phyloP scores from a whole-genome alignment of 257 asterid genomes.

The Eustoma russellianum region DNA sequence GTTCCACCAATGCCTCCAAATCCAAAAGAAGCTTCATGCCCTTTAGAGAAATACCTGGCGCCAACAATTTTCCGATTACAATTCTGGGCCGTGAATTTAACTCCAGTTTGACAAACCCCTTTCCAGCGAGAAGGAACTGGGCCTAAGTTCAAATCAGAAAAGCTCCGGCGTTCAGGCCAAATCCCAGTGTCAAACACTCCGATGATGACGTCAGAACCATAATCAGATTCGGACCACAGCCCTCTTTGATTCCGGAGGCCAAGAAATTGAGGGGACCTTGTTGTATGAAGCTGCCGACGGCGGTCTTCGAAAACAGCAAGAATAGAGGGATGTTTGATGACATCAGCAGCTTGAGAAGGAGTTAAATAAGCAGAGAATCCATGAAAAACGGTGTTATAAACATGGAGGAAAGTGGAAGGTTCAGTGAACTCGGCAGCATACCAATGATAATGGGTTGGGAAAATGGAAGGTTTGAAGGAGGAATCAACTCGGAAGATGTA shows the following conservation, averaged over 20 bases:
- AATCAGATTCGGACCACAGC: constrained; percentile 86
- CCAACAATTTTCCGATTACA: constrained; percentile 81
- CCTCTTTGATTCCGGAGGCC: constrained; percentile 90
- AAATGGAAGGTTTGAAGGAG: constrained; percentile 70
- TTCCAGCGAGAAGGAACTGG: constrained; percentile 81
- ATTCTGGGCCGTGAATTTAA: constrained; percentile 28
- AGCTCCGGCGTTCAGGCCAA: constrained; percentile 95
- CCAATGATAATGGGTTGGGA: constrained; percentile 90
- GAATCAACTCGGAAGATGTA: constrained; percentile 70
- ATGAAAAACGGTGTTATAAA: constrained; percentile 76
- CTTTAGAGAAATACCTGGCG: constrained; percentile 75
- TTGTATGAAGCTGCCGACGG: constrained; percentile 82
- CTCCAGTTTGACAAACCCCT: constrained; percentile 64
- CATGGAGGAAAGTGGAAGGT: constrained; percentile 66
- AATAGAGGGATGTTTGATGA: constrained; percentile 57
- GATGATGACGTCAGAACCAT: constrained; percentile 78
- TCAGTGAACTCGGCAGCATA: constrained; percentile 69
- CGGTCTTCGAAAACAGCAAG: constrained; percentile 76
- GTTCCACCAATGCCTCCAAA: constrained; percentile 64
- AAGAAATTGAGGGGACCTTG: constrained; percentile 93
- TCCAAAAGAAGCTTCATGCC: constrained; percentile 68
- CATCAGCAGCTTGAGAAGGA: constrained; percentile 47
- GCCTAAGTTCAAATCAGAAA: constrained; percentile 80
- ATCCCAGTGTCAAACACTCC: constrained; percentile 88
- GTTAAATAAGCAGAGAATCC: constrained; percentile 85